Base-by-base conservation (phyloP, 441 rosid genomes). In the Daphne laureola region DNA sequence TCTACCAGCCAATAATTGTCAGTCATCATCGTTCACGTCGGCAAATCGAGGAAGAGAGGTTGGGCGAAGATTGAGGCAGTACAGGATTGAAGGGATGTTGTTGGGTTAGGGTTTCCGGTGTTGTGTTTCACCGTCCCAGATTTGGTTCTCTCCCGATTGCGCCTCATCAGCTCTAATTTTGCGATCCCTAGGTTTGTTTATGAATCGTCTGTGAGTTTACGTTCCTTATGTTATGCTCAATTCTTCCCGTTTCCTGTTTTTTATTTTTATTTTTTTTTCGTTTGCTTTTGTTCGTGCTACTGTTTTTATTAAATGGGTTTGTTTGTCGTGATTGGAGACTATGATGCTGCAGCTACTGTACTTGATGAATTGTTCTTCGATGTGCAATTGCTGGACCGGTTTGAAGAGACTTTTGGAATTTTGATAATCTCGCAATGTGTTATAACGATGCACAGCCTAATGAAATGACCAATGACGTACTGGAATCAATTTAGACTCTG, bases 141-240 rank as follows among this genome's bases (percentile, higher is more conserved):
- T 58, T 67, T 49, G 44, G 55, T 47, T 63, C 42, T 7, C 18
- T 38, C 55, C 55, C 40, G 47, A 38, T 51, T 26, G 12, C 17
- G 27, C 17, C 40, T 17, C 0, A 23, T 14, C 38, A 15, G 31
- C 14, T 8, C 1, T 42, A 47, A 31, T 31, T 31, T 31, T 31
- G 46, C 12, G 53, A 44, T 51, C 62, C 59, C 66, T 69, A 55
- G 67, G 57, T 49, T 62, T 26, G 54, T 67, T 38, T 31, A 25
- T 43, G 43, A 54, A 43, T 58, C 46, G 5, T n/a, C n/a, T n/a
- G 11, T 44, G 49, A 43, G 35, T 46, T 8, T 5, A 3, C 38
- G 11, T 9, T 31, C 38, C 38, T 5, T 31, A 9, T 31, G 38
- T 27, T 44, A 42, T 49, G 4, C 18, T 31, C 40, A 43, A 5